Conservation (phyloP, 371 early-diverging fungal species). For the Mortierella sp. region DNA sequence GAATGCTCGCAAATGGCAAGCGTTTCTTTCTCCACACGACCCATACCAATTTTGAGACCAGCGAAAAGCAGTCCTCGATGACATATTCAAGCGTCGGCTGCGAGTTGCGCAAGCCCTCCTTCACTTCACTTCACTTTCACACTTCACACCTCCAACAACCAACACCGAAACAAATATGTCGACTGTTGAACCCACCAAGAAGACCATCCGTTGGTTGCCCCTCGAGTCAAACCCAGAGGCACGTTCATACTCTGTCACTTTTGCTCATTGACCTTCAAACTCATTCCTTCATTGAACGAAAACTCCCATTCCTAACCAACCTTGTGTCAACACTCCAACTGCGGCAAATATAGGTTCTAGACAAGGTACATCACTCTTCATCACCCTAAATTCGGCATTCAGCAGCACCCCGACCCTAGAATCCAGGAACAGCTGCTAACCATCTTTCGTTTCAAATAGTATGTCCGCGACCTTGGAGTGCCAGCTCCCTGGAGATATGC, state of each 20-base stretch:
- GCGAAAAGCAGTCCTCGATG: slow-evolving; percentile 2
- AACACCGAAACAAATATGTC: too few relatives aligned
- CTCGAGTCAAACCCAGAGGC: slow-evolving; percentile 91
- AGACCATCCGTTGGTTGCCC: slow-evolving; percentile 78
- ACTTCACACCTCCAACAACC: neutral
- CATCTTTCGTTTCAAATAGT: slow-evolving; percentile 41
- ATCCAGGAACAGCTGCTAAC: neutral
- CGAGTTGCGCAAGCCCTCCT: slow-evolving; percentile 7
- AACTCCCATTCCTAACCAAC: neutral
- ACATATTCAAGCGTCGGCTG: neutral
- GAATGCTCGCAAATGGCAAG: neutral
- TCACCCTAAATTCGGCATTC: neutral
- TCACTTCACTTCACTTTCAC: neutral
- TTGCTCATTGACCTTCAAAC: neutral
- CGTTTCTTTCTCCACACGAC: neutral
- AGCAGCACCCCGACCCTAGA: neutral
- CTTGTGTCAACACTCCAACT: neutral
- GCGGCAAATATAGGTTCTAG: slow-evolving; percentile 68
- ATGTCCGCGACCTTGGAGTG: slow-evolving; percentile 71
- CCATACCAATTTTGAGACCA: neutral
- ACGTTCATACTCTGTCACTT: slow-evolving; percentile 20
- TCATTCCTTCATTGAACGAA: neutral
- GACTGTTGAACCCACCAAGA: slow-evolving; percentile 22
- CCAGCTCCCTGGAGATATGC: slow-evolving; percentile 64
- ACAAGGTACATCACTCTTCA: slow-evolving; percentile 62